Evolutionary conservation across 2,329 filamentous ascomycete genomes (phyloP).

Genomic region (Penicillium hesseltinei): DNA sequence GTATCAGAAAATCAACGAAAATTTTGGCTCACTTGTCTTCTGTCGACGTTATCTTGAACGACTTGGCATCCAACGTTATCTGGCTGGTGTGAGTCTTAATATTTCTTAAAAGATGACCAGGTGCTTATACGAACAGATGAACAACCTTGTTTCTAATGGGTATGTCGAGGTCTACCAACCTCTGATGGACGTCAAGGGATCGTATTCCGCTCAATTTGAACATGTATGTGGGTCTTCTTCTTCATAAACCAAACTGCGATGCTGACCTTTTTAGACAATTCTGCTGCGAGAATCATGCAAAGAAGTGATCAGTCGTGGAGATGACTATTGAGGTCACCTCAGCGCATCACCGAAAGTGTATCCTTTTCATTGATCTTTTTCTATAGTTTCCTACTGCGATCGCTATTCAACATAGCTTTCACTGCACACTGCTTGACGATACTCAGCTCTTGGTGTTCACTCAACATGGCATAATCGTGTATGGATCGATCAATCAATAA

Average conservation of each 20-base stretch:
- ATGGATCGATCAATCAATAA: no score
- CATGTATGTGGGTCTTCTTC: constrained; percentile 42
- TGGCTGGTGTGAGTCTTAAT: constrained; percentile 51
- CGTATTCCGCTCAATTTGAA: constrained; percentile 65
- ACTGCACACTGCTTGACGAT: background rate
- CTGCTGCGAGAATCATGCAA: constrained; percentile 47
- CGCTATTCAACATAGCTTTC: background rate
- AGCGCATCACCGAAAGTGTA: background rate
- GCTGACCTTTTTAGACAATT: constrained; percentile 44
- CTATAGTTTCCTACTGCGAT: background rate
- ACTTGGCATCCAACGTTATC: constrained; percentile 60
- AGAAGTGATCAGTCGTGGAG: constrained; percentile 54
- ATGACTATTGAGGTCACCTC: constrained; percentile 47
- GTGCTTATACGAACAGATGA: constrained; percentile 47
- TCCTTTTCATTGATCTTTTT: background rate
- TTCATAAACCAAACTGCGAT: constrained; percentile 3
- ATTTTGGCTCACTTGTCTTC: constrained; percentile 63
- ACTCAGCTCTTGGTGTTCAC: background rate
- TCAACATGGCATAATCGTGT: constrained; percentile 2
- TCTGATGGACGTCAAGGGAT: constrained; percentile 57
- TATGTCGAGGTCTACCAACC: constrained; percentile 59
- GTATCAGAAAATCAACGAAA: constrained; percentile 59
- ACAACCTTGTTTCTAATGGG: constrained; percentile 56
- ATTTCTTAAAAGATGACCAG: background rate
- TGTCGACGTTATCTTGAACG: constrained; percentile 62